Evolutionary conservation across 257 asterid genomes (phyloP).

Genomic region (Plantago elongata): DNA sequence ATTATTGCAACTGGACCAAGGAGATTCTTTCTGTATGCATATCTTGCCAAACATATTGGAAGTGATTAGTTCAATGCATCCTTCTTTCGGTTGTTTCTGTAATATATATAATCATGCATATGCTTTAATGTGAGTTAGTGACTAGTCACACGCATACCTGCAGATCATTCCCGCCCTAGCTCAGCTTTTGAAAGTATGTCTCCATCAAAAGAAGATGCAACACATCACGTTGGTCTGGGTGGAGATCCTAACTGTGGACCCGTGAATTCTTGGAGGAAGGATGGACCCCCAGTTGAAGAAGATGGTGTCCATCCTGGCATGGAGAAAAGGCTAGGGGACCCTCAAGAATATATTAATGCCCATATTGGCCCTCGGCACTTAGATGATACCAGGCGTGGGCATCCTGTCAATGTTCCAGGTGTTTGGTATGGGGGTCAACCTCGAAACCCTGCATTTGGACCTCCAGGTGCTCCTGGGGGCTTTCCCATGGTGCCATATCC

Average conservation of each 20-base stretch:
- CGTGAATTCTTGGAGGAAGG: slow-evolving; percentile 54
- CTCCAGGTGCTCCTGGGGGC: slow-evolving; percentile 71
- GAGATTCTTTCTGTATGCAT: neutral
- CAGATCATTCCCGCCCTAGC: slow-evolving; percentile 68
- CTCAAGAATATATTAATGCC: slow-evolving; percentile 55
- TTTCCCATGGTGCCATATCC: slow-evolving; percentile 76
- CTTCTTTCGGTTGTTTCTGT: neutral
- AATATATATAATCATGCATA: slow-evolving; percentile 7
- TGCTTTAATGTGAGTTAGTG: slow-evolving; percentile 15
- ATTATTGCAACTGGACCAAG: neutral
- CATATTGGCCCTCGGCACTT: slow-evolving; percentile 62
- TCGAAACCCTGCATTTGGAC: slow-evolving; percentile 68
- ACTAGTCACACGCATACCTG: slow-evolving; percentile 18
- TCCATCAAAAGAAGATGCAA: slow-evolving; percentile 35
- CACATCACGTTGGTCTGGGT: slow-evolving; percentile 53
- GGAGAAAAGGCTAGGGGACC: slow-evolving; percentile 79
- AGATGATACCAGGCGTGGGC: slow-evolving; percentile 73
- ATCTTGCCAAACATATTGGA: neutral
- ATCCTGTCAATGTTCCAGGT: slow-evolving; percentile 25
- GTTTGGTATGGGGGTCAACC: slow-evolving; percentile 85
- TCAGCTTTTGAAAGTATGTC: slow-evolving; percentile 59
- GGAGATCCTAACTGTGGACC: slow-evolving; percentile 55
- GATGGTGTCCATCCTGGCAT: slow-evolving; percentile 47
- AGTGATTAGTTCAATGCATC: neutral
- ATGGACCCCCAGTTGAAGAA: slow-evolving; percentile 43